Percentiles rank a stretch among this genome's conserved stretches.
Conservation (phyloP, 2,329 filamentous ascomycete species). For the Colletotrichum eleusines region DNA sequence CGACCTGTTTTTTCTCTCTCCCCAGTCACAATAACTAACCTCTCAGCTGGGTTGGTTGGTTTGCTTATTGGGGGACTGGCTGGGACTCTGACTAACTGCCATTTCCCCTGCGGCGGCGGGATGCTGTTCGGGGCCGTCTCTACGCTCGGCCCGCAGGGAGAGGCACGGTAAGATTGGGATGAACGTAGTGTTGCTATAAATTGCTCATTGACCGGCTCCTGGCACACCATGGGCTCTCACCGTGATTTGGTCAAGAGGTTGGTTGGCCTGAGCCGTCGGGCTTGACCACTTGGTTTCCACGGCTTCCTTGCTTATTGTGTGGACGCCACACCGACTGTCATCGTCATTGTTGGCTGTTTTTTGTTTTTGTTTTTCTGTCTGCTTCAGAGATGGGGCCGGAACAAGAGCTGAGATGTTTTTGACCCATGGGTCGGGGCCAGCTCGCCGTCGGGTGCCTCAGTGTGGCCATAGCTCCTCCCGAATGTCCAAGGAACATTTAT, state of each 20-base stretch:
- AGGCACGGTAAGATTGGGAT: conserved; percentile 21
- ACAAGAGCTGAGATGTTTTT: not conserved
- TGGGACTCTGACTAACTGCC: conserved; percentile 25
- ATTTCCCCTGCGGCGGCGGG: not conserved
- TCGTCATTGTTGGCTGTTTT: conserved; percentile 8
- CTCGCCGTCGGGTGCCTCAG: not conserved
- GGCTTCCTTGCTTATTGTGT: conserved; percentile 10
- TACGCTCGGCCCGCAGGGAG: conserved; percentile 26
- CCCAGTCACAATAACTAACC: not conserved
- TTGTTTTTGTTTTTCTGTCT: not conserved
- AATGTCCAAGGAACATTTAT: conserved; percentile 1
- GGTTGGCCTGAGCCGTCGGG: conserved; percentile 20
- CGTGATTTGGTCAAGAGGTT: conserved; percentile 20
- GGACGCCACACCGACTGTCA: conserved; percentile 2
- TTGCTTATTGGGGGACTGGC: not conserved
- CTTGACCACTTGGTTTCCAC: conserved; percentile 23
- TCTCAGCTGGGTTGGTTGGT: not conserved
- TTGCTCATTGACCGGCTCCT: conserved; percentile 28
- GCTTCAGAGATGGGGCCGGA: conserved; percentile 3
- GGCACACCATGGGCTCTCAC: conserved; percentile 30
- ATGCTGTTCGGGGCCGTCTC: conserved; percentile 19
- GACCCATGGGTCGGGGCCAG: not conserved
- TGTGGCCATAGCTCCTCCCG: conserved; percentile 29
- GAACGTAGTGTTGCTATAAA: conserved; percentile 28
- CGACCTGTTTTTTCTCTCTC: not conserved